phyloP scores from a whole-genome alignment of 768 basidiomycete genomes.

The Psilocybe cubensis region DNA sequence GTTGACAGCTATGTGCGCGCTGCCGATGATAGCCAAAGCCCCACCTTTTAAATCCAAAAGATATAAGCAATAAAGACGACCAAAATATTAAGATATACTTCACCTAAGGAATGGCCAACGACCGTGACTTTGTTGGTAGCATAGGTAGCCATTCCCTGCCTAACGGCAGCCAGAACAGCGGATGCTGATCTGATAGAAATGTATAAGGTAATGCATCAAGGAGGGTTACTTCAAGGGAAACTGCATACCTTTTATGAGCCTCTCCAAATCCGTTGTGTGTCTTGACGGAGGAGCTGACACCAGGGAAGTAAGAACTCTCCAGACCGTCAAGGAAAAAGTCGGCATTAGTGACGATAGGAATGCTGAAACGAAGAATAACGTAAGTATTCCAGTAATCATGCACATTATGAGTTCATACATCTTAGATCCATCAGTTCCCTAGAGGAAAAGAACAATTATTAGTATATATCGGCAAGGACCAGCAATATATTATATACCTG shows the following conservation, averaged over 20 bases:
- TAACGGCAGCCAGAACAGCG: constrained; percentile 45
- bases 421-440: constrained; percentile 41
- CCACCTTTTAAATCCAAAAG: constrained; percentile 41
- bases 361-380: neutral
- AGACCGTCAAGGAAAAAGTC: constrained; percentile 43
- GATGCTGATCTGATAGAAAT: constrained; percentile 38
- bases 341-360: constrained; percentile 17
- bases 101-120: constrained; percentile 53
- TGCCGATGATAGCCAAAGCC: constrained; percentile 56
- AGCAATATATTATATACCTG: constrained; percentile 21
- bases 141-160: constrained; percentile 37
- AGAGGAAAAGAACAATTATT: neutral
- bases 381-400: constrained; percentile 21
- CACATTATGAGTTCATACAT: constrained; percentile 29
- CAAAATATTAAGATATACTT: neutral
- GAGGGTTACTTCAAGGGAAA: no score
- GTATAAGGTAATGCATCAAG: neutral
- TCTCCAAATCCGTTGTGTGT: constrained; percentile 61
- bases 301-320: constrained; percentile 56
- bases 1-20: constrained; percentile 54
- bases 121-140: constrained; percentile 41
- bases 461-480: neutral
- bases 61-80: neutral
- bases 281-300: constrained; percentile 42
- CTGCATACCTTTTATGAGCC: constrained; percentile 36